Evolutionary conservation across 140 eudicot genomes (phyloP).

Genomic region (Flaveria floridana): DNA sequence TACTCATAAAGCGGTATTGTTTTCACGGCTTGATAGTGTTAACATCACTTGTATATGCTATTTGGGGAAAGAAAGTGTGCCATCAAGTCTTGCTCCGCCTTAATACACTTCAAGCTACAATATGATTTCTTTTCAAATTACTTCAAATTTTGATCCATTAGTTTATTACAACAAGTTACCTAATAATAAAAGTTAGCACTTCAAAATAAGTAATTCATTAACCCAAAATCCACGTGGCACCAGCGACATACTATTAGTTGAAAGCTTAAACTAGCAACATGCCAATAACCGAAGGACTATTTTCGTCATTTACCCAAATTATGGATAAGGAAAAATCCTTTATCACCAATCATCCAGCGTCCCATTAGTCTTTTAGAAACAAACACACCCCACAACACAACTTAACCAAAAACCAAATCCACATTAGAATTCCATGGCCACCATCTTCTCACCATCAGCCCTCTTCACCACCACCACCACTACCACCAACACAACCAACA

Average conservation of each 20-base stretch:
- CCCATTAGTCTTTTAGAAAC: not conserved
- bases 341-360: not conserved
- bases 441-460: constrained; percentile 81
- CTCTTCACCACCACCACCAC: constrained; percentile 57
- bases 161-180: not conserved
- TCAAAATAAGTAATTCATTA: not conserved
- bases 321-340: constrained; percentile 1
- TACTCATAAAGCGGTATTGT: too few relatives aligned
- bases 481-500: constrained; percentile 30
- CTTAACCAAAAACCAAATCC: constrained; percentile 25
- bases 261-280: not conserved
- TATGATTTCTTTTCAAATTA: too few relatives aligned
- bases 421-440: constrained; percentile 61
- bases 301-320: not conserved
- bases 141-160: not conserved
- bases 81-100: too few relatives aligned
- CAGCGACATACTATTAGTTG: not conserved
- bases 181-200: too few relatives aligned
- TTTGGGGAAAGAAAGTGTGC: too few relatives aligned
- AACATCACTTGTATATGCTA: too few relatives aligned
- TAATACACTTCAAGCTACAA: too few relatives aligned
- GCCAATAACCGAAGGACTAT: not conserved
- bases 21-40: too few relatives aligned
- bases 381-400: constrained; percentile 33
- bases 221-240: not conserved